Evolutionary conservation across 345 rosid species (phyloP).

Genomic region (Trapa bicornis): DNA sequence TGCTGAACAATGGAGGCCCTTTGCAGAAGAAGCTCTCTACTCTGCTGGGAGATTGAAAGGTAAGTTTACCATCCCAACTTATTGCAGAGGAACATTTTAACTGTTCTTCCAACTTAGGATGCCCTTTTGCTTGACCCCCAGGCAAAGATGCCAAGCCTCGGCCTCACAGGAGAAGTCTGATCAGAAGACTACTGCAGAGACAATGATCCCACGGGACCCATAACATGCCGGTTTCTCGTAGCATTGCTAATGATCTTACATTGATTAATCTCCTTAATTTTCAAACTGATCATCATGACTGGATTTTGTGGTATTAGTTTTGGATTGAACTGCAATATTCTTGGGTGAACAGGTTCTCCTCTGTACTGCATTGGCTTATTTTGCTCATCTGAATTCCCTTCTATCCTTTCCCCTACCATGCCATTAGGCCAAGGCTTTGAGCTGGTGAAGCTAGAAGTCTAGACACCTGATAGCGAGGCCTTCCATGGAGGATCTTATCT

Average conservation of each 20-base stretch:
- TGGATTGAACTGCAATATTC: too few relatives aligned
- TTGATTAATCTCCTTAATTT: not conserved
- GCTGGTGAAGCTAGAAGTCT: too few relatives aligned
- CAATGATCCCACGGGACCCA: conserved; percentile 4
- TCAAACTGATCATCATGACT: too few relatives aligned
- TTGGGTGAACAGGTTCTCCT: too few relatives aligned
- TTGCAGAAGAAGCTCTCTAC: conserved; percentile 75
- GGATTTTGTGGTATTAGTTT: not conserved
- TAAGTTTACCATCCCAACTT: conserved; percentile 3
- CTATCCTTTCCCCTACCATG: too few relatives aligned
- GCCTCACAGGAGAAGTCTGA: conserved; percentile 11
- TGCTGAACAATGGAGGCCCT: conserved; percentile 74
- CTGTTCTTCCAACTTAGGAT: not conserved
- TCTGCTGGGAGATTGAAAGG: conserved; percentile 65
- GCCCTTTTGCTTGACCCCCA: conserved; percentile 8
- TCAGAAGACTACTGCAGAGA: conserved; percentile 23
- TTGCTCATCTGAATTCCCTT: too few relatives aligned
- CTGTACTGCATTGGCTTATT: too few relatives aligned
- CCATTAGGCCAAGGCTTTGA: too few relatives aligned
- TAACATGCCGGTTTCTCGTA: not conserved
- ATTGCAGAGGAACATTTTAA: too few relatives aligned
- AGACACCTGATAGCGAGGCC: too few relatives aligned
- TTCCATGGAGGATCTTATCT: too few relatives aligned
- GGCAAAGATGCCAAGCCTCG: conserved; percentile 19
- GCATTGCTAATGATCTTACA: not conserved